phyloP scores from a whole-genome alignment of 768 basidiomycete species.

The Tricholoma bakamatsutake region DNA sequence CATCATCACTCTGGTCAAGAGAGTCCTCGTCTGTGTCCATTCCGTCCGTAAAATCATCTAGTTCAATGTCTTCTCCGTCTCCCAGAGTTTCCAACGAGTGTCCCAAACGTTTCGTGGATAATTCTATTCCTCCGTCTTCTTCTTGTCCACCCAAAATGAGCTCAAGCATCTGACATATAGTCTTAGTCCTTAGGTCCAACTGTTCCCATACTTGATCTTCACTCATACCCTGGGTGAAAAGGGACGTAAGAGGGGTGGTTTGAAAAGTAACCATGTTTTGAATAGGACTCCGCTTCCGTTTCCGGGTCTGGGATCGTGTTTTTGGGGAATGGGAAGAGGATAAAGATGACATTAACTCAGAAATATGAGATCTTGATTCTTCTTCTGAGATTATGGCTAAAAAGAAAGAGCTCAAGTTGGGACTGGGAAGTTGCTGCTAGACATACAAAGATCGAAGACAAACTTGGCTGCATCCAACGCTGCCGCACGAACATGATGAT shows the following conservation, averaged over 20 bases:
- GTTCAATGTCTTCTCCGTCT: slow-evolving; percentile 27
- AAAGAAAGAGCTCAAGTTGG: slow-evolving; percentile 9
- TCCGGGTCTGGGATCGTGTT: slow-evolving; percentile 61
- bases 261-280: slow-evolving; percentile 30
- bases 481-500: slow-evolving; percentile 44
- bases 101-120: slow-evolving; percentile 18
- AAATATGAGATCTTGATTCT: slow-evolving; percentile 57
- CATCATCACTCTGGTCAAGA: slow-evolving; percentile 13
- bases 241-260: slow-evolving; percentile 67
- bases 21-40: slow-evolving; percentile 19
- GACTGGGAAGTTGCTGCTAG: background rate
- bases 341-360: slow-evolving; percentile 60
- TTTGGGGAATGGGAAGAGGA: slow-evolving; percentile 64
- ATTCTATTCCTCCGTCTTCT: slow-evolving; percentile 22
- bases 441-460: slow-evolving; percentile 71
- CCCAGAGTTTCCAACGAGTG: slow-evolving; percentile 25
- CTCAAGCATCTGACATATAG: slow-evolving; percentile 65
- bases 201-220: slow-evolving; percentile 92
- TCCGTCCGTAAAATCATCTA: slow-evolving; percentile 27
- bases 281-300: slow-evolving; percentile 32
- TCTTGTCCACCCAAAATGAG: slow-evolving; percentile 44
- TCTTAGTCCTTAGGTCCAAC: slow-evolving; percentile 73
- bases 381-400: slow-evolving; percentile 66
- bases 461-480: slow-evolving; percentile 68
- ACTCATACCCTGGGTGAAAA: slow-evolving; percentile 76